These are phyloP conservation scores for Jamesozyma lodderae DNA, from an alignment of 805 yeast species.

Conservation along the genomic window DNA sequence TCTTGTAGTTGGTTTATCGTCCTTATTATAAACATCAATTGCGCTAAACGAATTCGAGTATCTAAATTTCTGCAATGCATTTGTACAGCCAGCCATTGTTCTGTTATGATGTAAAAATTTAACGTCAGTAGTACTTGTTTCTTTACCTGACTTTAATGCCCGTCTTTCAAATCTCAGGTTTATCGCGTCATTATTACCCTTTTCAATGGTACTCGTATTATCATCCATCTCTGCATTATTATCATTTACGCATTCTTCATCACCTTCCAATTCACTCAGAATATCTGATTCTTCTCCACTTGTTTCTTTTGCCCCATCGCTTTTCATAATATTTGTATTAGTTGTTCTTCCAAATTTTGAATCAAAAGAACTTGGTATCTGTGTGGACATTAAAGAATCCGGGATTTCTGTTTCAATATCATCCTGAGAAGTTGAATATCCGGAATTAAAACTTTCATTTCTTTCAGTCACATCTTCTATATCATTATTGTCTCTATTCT, in stretches of 20 bases:
- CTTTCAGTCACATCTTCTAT: not conserved
- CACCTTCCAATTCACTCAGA: conserved; percentile 3
- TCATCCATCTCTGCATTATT: not conserved
- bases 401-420: conserved; percentile 23
- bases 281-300: conserved; percentile 2
- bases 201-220: not conserved
- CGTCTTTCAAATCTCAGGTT: not conserved
- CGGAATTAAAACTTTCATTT: not conserved
- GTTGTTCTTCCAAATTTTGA: not conserved
- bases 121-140: not conserved
- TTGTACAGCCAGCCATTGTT: conserved; percentile 2
- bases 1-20: not conserved
- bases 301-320: not conserved
- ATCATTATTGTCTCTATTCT: not conserved
- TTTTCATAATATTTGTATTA: not conserved
- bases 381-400: conserved; percentile 22
- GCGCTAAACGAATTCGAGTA: conserved; percentile 6
- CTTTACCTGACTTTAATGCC: not conserved
- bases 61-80: conserved; percentile 8
- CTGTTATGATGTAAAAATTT: not conserved
- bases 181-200: not conserved
- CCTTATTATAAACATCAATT: too few species aligned
- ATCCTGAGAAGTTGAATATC: conserved; percentile 1
- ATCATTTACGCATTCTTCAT: not conserved
- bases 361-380: conserved; percentile 17